These are phyloP conservation scores for Plasmodium gaboni DNA, from an alignment of 169 alveolate genomes.

Conservation along the genomic window DNA sequence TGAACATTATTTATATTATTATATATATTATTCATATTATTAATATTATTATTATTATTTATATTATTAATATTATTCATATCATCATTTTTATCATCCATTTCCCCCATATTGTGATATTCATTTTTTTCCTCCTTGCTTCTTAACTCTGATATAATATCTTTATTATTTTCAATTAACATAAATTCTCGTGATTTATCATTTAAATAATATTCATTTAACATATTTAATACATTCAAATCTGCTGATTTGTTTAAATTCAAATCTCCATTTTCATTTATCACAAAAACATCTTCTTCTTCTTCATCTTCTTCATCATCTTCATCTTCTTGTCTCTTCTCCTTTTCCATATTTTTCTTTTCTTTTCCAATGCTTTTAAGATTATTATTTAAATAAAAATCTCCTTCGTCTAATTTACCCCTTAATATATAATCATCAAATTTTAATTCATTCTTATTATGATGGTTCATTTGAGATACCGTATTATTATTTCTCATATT, in stretches of 20 bases:
- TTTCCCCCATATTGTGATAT: not conserved
- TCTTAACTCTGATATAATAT: not conserved
- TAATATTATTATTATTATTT: not conserved
- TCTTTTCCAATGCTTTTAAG: no score
- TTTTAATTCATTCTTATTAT: conserved; percentile 6
- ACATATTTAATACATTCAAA: conserved; percentile 27
- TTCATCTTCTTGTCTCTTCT: conserved; percentile 15
- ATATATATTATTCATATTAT: conserved; percentile 3
- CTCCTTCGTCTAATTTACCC: conserved; percentile 13
- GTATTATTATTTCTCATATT: not conserved
- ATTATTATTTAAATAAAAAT: conserved; percentile 12
- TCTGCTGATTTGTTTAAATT: conserved; percentile 24
- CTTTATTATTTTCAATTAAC: conserved; percentile 12
- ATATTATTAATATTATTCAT: not conserved
- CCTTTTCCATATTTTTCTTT: conserved; percentile 6
- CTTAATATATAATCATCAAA: conserved; percentile 14
- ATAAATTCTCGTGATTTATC: conserved; percentile 16
- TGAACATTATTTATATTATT: not conserved
- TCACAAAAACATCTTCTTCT: conserved; percentile 15
- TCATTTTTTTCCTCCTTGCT: not conserved
- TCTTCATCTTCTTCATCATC: conserved; percentile 18
- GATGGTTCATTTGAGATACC: not conserved
- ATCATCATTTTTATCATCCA: not conserved
- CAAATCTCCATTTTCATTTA: conserved; percentile 5
- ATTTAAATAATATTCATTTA: conserved; percentile 48